phyloP scores from a whole-genome alignment of 2,329 filamentous ascomycete species.

The Calonectria leucothoes region DNA sequence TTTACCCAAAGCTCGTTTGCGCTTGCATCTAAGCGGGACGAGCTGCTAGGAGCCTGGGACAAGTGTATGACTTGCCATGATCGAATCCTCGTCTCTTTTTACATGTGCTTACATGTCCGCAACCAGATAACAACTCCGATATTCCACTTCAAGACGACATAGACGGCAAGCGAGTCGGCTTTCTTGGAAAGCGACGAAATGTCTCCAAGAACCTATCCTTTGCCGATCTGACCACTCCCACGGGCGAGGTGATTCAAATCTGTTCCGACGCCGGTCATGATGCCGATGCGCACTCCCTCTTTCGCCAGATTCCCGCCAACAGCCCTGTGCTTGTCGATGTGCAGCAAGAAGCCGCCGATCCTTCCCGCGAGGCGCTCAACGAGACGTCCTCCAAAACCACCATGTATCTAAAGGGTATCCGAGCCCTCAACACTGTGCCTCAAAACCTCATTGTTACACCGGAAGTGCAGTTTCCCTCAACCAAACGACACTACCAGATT shows the following conservation, averaged over 20 bases:
- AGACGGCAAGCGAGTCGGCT: conserved; percentile 62
- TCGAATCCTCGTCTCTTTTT: not conserved
- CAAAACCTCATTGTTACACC: conserved; percentile 81
- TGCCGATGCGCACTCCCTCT: conserved; percentile 50
- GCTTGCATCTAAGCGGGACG: conserved; percentile 30
- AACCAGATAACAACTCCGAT: conserved; percentile 43
- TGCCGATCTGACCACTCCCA: conserved; percentile 62
- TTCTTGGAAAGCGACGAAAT: conserved; percentile 75
- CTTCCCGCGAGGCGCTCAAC: conserved; percentile 33
- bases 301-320: conserved; percentile 61
- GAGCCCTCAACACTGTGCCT: conserved; percentile 48
- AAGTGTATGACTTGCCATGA: conserved; percentile 41
- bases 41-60: conserved; percentile 44
- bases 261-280: conserved; percentile 54
- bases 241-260: conserved; percentile 57
- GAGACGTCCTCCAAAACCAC: conserved; percentile 59
- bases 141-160: conserved; percentile 30
- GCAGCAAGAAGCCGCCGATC: conserved; percentile 39
- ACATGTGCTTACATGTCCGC: not conserved
- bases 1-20: conserved; percentile 37
- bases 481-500: conserved; percentile 85
- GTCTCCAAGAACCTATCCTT: conserved; percentile 79
- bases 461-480: conserved; percentile 78
- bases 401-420: conserved; percentile 70
- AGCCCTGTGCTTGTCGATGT: conserved; percentile 65